A percentile compares a stretch with the other conserved stretches of the same genome.
These are phyloP conservation scores for Ophiostoma novo-ulmi DNA, from an alignment of 2,329 filamentous ascomycete species.

Conservation along the genomic window DNA sequence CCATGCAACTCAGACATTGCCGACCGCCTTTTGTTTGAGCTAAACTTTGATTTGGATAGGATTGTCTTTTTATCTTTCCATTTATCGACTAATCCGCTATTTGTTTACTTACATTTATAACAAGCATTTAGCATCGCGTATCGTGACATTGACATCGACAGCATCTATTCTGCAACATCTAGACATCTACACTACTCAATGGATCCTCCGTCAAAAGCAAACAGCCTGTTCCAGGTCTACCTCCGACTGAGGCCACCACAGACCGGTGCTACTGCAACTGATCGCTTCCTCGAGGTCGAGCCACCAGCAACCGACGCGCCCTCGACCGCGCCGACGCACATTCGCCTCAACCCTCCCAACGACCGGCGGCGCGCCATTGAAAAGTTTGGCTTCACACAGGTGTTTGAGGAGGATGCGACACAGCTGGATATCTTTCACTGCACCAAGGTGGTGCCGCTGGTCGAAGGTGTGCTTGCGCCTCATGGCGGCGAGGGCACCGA, in stretches of 20 bases:
- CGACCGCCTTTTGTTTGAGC: constrained; percentile 13
- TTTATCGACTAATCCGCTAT: constrained; percentile 13
- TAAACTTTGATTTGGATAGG: background rate
- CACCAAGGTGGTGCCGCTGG: constrained; percentile 66
- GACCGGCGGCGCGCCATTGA: constrained; percentile 86
- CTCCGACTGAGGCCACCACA: constrained; percentile 72
- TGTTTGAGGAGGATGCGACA: constrained; percentile 80
- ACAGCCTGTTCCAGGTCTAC: constrained; percentile 81
- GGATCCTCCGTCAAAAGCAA: constrained; percentile 36
- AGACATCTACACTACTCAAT: constrained; percentile 30
- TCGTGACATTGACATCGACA: background rate
- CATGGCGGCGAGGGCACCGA: constrained; percentile 75
- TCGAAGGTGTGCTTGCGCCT: constrained; percentile 74
- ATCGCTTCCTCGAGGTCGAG: constrained; percentile 79
- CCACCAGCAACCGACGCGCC: constrained; percentile 36
- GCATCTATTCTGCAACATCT: background rate
- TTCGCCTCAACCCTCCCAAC: constrained; percentile 72
- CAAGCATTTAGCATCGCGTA: background rate
- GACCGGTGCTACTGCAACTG: constrained; percentile 41
- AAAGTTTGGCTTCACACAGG: constrained; percentile 87
- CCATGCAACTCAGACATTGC: constrained; percentile 17
- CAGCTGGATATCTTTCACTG: constrained; percentile 85
- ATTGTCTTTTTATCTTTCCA: background rate
- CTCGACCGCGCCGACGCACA: constrained; percentile 54
- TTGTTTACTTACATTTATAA: background rate